phyloP scores from a whole-genome alignment of 2,329 filamentous ascomycete genomes.

The Gyromitra esculenta region DNA sequence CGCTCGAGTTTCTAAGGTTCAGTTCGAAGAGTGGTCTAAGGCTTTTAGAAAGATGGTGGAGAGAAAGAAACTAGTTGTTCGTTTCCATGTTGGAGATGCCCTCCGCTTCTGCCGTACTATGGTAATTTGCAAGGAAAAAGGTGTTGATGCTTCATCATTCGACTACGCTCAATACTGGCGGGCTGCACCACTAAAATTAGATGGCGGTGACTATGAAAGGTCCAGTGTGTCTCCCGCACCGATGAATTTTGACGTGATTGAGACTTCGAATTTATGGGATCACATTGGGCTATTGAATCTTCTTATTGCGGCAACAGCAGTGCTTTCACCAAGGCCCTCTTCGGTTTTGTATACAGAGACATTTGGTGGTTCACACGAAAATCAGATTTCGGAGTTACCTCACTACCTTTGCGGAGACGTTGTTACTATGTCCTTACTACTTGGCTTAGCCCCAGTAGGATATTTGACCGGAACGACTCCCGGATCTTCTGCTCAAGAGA shows the following conservation, averaged over 20 bases:
- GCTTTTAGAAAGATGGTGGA: slow-evolving; percentile 60
- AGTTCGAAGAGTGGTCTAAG: slow-evolving; percentile 65
- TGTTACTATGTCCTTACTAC: slow-evolving; percentile 63
- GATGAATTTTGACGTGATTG: slow-evolving; percentile 66
- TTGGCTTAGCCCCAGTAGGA: slow-evolving; percentile 65
- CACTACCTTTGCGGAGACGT: slow-evolving; percentile 64
- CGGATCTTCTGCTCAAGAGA: slow-evolving; percentile 18
- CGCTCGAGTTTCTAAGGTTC: slow-evolving; percentile 59
- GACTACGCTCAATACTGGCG: slow-evolving; percentile 59
- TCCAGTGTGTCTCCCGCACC: slow-evolving; percentile 57
- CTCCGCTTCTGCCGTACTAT: slow-evolving; percentile 67
- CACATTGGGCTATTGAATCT: slow-evolving; percentile 63
- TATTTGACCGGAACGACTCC: slow-evolving; percentile 40
- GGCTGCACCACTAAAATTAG: slow-evolving; percentile 62
- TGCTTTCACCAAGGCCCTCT: slow-evolving; percentile 63
- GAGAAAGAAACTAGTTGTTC: slow-evolving; percentile 60
- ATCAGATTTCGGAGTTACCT: slow-evolving; percentile 60
- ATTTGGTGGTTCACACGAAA: slow-evolving; percentile 60
- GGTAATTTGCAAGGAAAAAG: slow-evolving; percentile 58
- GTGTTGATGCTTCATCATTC: slow-evolving; percentile 16
- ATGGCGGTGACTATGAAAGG: slow-evolving; percentile 62
- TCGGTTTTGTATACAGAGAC: slow-evolving; percentile 66
- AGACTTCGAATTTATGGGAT: slow-evolving; percentile 66
- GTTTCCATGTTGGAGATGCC: slow-evolving; percentile 65
- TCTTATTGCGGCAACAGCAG: slow-evolving; percentile 63